Evolutionary conservation across 257 asterid species (phyloP).

Genomic region (Thymus mandschuricus): DNA sequence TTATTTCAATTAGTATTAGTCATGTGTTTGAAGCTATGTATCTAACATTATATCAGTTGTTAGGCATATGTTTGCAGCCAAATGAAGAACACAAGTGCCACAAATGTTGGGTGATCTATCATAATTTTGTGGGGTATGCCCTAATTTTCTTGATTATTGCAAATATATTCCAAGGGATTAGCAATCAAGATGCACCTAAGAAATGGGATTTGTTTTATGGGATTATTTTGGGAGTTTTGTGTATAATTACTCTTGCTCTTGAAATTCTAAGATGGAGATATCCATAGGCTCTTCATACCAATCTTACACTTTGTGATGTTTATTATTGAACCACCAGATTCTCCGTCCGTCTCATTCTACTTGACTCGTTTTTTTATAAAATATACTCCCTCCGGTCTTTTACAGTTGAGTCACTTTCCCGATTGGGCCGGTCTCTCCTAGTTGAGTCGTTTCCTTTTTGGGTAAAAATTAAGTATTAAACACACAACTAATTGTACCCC

Average conservation of each 20-base stretch:
- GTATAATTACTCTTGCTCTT: slow-evolving; percentile 32
- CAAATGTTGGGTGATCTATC: slow-evolving; percentile 45
- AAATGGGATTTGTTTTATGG: slow-evolving; percentile 47
- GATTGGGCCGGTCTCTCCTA: too few relatives aligned
- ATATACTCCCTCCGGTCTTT: too few relatives aligned
- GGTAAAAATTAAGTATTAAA: too few relatives aligned
- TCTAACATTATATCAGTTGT: slow-evolving; percentile 41
- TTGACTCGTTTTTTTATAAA: too few relatives aligned
- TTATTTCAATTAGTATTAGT: neutral
- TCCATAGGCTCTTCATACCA: neutral
- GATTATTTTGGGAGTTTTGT: slow-evolving; percentile 38
- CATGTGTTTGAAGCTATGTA: neutral
- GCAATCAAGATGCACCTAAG: slow-evolving; percentile 20
- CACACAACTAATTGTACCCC: too few relatives aligned
- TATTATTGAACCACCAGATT: too few relatives aligned
- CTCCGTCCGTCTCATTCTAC: too few relatives aligned
- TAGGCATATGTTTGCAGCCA: slow-evolving; percentile 38
- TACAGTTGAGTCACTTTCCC: too few relatives aligned
- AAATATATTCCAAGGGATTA: slow-evolving; percentile 51
- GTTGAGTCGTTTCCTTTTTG: too few relatives aligned
- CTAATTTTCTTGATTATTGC: slow-evolving; percentile 39
- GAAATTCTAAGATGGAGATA: slow-evolving; percentile 32
- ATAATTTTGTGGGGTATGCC: slow-evolving; percentile 42
- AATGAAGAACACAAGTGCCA: slow-evolving; percentile 33
- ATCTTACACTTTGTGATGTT: too few relatives aligned